phyloP scores from a whole-genome alignment of 345 rosid genomes.

The Eucalyptus curtisii region DNA sequence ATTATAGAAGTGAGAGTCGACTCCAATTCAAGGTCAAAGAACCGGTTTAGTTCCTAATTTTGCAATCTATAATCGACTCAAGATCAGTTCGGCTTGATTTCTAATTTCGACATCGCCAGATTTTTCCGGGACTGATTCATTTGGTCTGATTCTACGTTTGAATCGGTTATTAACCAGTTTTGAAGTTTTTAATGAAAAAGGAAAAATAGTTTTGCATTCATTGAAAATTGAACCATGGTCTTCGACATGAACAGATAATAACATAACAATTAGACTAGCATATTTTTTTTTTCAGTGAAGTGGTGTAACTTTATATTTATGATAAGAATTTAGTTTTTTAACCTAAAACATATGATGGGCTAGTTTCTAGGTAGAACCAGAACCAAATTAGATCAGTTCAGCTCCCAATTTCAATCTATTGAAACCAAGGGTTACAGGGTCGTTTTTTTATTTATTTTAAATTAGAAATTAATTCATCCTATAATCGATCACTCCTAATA shows the following conservation, averaged over 20 bases:
- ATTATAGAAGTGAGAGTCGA: not conserved
- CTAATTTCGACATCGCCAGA: not conserved
- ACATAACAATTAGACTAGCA: not conserved
- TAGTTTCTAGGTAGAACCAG: not conserved
- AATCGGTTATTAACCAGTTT: not conserved
- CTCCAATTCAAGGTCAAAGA: not conserved
- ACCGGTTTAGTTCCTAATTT: not conserved
- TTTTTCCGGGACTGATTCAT: rapidly evolving
- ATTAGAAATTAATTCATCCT: rapidly evolving
- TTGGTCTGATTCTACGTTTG: not conserved
- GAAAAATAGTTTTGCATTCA: not conserved
- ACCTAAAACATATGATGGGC: not conserved
- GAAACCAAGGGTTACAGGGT: rapidly evolving
- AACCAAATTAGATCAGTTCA: not conserved
- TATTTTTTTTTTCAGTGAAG: not conserved
- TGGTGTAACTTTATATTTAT: not conserved
- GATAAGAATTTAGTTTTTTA: not conserved
- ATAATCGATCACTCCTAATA: not conserved
- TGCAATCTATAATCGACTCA: not conserved
- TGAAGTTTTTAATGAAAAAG: not conserved
- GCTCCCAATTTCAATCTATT: not conserved
- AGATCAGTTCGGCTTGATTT: not conserved
- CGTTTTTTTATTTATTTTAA: not conserved
- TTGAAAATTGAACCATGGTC: not conserved
- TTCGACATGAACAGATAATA: not conserved